Conservation (phyloP, 306 rosid genomes). For the Echinosophora koreensis region DNA sequence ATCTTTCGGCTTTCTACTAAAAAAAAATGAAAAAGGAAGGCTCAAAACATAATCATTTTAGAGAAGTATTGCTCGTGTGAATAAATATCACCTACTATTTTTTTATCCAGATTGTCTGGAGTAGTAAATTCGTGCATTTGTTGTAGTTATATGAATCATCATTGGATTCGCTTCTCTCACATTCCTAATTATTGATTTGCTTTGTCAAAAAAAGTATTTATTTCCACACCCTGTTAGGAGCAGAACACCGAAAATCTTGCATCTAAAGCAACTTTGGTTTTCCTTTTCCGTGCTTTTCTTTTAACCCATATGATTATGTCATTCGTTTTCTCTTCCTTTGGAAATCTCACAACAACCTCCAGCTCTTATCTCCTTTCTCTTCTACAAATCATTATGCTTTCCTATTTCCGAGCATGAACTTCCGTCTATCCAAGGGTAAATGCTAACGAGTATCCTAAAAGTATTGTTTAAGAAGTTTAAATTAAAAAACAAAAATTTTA, state of each 20-base stretch:
- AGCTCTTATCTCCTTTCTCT: background rate
- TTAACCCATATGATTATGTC: background rate
- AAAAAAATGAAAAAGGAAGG: background rate
- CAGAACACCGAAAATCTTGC: background rate
- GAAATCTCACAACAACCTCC: conserved; percentile 48
- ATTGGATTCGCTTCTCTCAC: too few relatives aligned
- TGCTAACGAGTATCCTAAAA: too few relatives aligned
- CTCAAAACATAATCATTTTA: too few relatives aligned
- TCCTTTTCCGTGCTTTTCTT: conserved; percentile 11
- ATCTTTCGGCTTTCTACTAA: background rate
- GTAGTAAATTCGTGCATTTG: too few relatives aligned
- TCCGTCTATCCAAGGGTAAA: too few relatives aligned
- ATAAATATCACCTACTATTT: too few relatives aligned
- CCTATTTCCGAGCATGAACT: conserved; percentile 15
- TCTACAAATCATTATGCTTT: conserved; percentile 37
- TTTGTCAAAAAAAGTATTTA: too few relatives aligned
- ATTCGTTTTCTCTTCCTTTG: conserved; percentile 38
- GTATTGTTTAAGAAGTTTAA: too few relatives aligned
- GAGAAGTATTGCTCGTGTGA: background rate
- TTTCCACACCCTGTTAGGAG: background rate
- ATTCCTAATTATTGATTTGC: too few relatives aligned
- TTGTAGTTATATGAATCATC: too few relatives aligned
- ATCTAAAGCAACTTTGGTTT: conserved; percentile 1
- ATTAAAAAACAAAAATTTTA: too few relatives aligned
- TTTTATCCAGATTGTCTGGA: too few relatives aligned